Evolutionary conservation across 2,329 filamentous ascomycete genomes (phyloP), one percentile per base, ranked within the genome.

Genomic region (Fonsecaea erecta): DNA sequence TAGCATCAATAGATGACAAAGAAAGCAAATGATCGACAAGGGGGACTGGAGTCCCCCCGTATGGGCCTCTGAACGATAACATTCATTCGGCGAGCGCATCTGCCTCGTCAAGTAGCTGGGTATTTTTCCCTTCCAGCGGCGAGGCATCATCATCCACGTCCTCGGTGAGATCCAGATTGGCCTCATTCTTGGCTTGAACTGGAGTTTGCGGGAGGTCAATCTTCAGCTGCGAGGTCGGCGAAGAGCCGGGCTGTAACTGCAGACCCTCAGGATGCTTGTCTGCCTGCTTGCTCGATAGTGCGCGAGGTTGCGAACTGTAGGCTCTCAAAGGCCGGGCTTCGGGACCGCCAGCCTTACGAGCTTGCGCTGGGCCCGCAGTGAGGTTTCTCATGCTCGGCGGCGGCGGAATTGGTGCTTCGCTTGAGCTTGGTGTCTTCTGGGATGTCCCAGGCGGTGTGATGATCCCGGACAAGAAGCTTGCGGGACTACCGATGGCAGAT

Each of bases 391-490:
- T 52, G 70, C 74, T 64, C 37, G 77, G 66, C 6, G 72, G 73
- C 43, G 73, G 69, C 73, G 73, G 69, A 75, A 68, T 72, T 78
- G 40, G 74, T 73, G 61, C 80, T 77, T 82, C 52, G 30, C 18
- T 58, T 14, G 62, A 54, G 18, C 37, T 79, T 0, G 87, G 84
- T 2, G 84, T 86, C 70, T 87, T 88, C 54, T 90, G 77, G 61
- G 87, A 86, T 3, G 90, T 93, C 32, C 90, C 87, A 3, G 93
- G 94, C n/a, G 94, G 93, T 0, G 94, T 97, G 82, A 97, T 84
- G 24, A 97, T 86, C 1, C 93, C 93, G 0, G 89, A 89, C 21
- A 93, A 82, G 66, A 92, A 89, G 55, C 83, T 86, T 60, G 80
- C 77, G 0, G 77, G 74, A 52, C 66, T 67, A 24, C 64, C 62